Evolutionary conservation across 2,329 filamentous ascomycete genomes (phyloP), one percentile per base, ranked within the genome.

Genomic region (Fusarium stilboides): DNA sequence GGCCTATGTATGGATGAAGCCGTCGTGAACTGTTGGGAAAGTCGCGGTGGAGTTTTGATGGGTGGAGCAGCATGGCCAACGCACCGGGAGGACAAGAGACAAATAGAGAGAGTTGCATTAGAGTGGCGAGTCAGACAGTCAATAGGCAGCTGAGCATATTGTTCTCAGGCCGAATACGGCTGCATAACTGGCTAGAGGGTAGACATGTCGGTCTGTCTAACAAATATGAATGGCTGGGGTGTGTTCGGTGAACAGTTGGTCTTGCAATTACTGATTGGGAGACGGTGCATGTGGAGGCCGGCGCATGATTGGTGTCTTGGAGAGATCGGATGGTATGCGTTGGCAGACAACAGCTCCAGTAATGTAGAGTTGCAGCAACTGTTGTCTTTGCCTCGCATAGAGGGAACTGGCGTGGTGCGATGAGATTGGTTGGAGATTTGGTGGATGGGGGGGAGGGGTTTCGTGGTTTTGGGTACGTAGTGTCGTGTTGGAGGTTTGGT

Each of bases 291-390:
- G 68, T 65, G 68, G 69, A 67, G 59, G 58, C 26, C 54, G 47
- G 72, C 73, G 72, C 67, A 69, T 77, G 76, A 78, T 78, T 77
- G 75, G 75, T 68, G 62, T 57, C 43, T 67, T 52, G 54, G 57
- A 28, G 6, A 43, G 62, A 46, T 52, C 53, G 57, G 70, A 54
- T 62, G 64, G 53, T 69, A 65, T 65, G 72, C 70, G 72, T 70
- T 73, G 71, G 71, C 69, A 74, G 55, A 70, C 57, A 62, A 65
- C 65, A 69, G 50, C 55, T 49, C 46, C 52, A 51, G 43, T 58
- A 63, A 47, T 64, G 59, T 43, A 64, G 61, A 62, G 61, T 60
- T 66, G 55, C 57, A 70, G 66, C 58, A 57, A 62, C 57, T 70
- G 68, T 61, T 70, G 67, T 70, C 67, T 70, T 70, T 70, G 66